Conservation (phyloP, 2,329 filamentous ascomycete species). For the Penicillium concentricum region DNA sequence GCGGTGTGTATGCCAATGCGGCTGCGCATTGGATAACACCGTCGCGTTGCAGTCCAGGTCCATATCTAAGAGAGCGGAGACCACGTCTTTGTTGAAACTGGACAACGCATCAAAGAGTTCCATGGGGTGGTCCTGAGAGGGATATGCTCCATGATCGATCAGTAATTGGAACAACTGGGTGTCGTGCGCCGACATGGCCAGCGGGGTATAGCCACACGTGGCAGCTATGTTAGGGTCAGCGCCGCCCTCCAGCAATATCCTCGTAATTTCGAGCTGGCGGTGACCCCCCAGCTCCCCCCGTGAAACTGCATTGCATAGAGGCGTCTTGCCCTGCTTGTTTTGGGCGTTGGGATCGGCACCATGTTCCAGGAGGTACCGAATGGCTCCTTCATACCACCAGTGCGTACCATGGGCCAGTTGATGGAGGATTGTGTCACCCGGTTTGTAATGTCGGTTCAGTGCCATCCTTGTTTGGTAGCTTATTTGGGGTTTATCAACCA, state of each 20-base stretch:
- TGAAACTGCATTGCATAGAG: conserved; percentile 7
- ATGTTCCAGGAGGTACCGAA: conserved; percentile 17
- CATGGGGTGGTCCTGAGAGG: conserved; percentile 11
- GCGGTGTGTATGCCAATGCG: conserved; percentile 14
- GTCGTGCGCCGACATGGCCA: conserved; percentile 13
- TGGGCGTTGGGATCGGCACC: conserved; percentile 17
- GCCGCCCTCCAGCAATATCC: conserved; percentile 14
- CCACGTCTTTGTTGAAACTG: conserved; percentile 5
- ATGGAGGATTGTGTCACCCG: conserved; percentile 18
- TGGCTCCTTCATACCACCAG: conserved; percentile 21
- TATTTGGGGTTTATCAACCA: conserved; percentile 5
- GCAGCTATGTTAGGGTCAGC: conserved; percentile 19
- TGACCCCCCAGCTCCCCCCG: conserved; percentile 7
- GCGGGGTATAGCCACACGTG: conserved; percentile 13
- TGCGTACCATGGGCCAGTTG: conserved; percentile 18
- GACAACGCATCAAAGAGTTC: conserved; percentile 14
- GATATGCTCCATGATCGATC: conserved; percentile 11
- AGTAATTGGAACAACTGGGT: conserved; percentile 12
- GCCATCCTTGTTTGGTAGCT: conserved; percentile 11
- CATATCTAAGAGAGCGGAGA: conserved; percentile 7
- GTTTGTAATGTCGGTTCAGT: conserved; percentile 5
- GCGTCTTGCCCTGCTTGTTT: conserved; percentile 8
- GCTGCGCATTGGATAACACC: conserved; percentile 5
- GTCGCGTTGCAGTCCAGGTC: conserved; percentile 14
- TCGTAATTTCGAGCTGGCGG: conserved; percentile 12